A percentile compares a stretch with the other conserved stretches of the same genome.
These are phyloP conservation scores for Pestalotiopsis fici DNA, from an alignment of 2,329 filamentous ascomycete species.

Conservation along the genomic window DNA sequence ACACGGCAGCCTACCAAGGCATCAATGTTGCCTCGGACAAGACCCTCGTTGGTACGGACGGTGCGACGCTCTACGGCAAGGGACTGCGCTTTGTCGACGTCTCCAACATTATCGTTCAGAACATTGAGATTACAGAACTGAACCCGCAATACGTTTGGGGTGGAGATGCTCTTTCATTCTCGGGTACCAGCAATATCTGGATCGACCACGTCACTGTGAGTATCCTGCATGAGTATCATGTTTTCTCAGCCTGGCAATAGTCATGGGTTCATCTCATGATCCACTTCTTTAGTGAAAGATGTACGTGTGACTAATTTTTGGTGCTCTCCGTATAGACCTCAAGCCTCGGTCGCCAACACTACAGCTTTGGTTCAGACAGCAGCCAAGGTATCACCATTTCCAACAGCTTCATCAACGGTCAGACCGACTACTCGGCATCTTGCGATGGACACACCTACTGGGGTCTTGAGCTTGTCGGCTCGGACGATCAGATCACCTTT, in stretches of 20 bases:
- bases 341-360: conserved; percentile 44
- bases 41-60: conserved; percentile 47
- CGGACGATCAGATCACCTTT: conserved; percentile 1
- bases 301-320: background rate
- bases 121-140: conserved; percentile 52
- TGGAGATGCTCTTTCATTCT: conserved; percentile 48
- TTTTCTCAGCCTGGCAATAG: background rate
- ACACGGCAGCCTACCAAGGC: conserved; percentile 43
- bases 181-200: conserved; percentile 40
- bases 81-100: conserved; percentile 49
- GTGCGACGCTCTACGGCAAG: conserved; percentile 59
- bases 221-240: background rate
- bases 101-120: conserved; percentile 61
- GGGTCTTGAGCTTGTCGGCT: conserved; percentile 17
- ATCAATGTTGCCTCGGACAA: background rate
- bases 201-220: conserved; percentile 19
- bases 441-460: conserved; percentile 50
- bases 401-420: conserved; percentile 47
- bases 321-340: conserved; percentile 19
- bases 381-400: conserved; percentile 43
- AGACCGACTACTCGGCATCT: conserved; percentile 39
- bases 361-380: conserved; percentile 34
- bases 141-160: conserved; percentile 60
- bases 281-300: too few relatives aligned
- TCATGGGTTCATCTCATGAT: background rate